Evolutionary conservation across 2,329 filamentous ascomycete species (phyloP).

Genomic region (Cordyceps tenuipes): DNA sequence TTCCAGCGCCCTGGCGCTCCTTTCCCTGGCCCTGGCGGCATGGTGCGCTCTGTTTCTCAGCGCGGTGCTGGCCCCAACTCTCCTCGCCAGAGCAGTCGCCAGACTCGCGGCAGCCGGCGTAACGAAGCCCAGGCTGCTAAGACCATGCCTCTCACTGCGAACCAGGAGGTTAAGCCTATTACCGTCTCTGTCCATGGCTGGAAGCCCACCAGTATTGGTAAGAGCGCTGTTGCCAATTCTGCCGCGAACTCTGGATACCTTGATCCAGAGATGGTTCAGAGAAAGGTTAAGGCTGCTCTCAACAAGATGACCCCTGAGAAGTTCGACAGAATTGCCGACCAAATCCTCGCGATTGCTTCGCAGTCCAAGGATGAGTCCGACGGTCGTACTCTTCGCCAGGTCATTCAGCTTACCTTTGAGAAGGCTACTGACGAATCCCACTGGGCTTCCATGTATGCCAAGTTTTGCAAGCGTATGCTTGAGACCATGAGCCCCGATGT

Average conservation of each 20-base stretch:
- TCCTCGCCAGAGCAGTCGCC: conserved; percentile 58
- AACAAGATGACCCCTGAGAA: conserved; percentile 99
- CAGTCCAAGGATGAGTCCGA: conserved; percentile 95
- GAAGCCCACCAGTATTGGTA: conserved; percentile 71
- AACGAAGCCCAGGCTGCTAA: conserved; percentile 67
- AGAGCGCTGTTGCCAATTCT: conserved; percentile 28
- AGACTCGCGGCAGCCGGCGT: conserved; percentile 56
- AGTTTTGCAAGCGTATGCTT: conserved; percentile 96
- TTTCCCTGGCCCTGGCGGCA: conserved; percentile 53
- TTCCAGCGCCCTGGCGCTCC: conserved; percentile 42
- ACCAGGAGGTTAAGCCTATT: conserved; percentile 74
- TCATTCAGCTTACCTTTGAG: conserved; percentile 98
- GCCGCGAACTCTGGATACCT: conserved; percentile 49
- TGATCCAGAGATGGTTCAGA: conserved; percentile 87
- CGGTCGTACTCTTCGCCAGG: conserved; percentile 88
- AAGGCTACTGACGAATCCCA: conserved; percentile 98
- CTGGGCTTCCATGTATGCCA: conserved; percentile 98
- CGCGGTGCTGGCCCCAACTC: conserved; percentile 58
- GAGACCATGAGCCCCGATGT: conserved; percentile 92
- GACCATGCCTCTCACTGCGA: conserved; percentile 84
- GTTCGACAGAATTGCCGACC: conserved; percentile 89
- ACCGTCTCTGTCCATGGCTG: conserved; percentile 66
- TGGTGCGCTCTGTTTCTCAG: conserved; percentile 58
- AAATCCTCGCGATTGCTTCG: conserved; percentile 84
- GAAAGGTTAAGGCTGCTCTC: conserved; percentile 95